phyloP scores from a whole-genome alignment of 2,329 filamentous ascomycete genomes.

The Aspergillus spinulosporus region DNA sequence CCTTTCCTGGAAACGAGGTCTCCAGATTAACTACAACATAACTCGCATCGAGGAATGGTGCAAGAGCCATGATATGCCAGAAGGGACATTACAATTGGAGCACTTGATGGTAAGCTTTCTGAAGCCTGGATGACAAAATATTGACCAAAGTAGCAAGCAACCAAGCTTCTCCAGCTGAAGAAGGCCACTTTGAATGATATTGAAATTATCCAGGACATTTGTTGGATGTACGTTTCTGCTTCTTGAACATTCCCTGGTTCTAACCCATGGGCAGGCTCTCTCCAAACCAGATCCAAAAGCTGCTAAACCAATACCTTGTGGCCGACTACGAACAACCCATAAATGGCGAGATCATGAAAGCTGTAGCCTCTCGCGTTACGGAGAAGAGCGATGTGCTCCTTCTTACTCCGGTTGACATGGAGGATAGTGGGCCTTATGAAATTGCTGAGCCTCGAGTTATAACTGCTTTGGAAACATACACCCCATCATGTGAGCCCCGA shows the following conservation, averaged over 20 bases:
- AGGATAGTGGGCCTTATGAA: slow-evolving; percentile 96
- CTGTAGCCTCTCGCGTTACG: slow-evolving; percentile 91
- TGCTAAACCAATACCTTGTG: slow-evolving; percentile 96
- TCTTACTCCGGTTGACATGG: slow-evolving; percentile 94
- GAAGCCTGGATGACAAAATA: not conserved
- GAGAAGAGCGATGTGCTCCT: slow-evolving; percentile 98
- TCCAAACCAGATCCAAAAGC: slow-evolving; percentile 97
- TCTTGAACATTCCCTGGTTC: not conserved
- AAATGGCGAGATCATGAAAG: slow-evolving; percentile 99
- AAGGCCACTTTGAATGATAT: slow-evolving; percentile 99
- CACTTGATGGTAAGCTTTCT: slow-evolving; percentile 77
- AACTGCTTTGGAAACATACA: slow-evolving; percentile 95
- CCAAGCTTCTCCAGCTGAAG: slow-evolving; percentile 96
- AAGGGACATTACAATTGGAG: slow-evolving; percentile 94
- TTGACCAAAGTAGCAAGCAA: slow-evolving; percentile 70
- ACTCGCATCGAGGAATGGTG: slow-evolving; percentile 99
- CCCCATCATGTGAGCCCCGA: slow-evolving; percentile 78
- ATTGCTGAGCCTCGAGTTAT: slow-evolving; percentile 96
- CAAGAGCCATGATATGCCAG: slow-evolving; percentile 99
- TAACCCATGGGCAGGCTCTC: slow-evolving; percentile 66
- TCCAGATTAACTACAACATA: slow-evolving; percentile 99
- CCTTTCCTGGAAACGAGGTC: slow-evolving; percentile 96
- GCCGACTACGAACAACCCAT: slow-evolving; percentile 99
- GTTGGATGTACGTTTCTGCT: slow-evolving; percentile 84
- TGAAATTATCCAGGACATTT: slow-evolving; percentile 99